Base-by-base conservation (phyloP, 495 filamentous ascomycete species). In the Hypoxylon subgilvum region DNA sequence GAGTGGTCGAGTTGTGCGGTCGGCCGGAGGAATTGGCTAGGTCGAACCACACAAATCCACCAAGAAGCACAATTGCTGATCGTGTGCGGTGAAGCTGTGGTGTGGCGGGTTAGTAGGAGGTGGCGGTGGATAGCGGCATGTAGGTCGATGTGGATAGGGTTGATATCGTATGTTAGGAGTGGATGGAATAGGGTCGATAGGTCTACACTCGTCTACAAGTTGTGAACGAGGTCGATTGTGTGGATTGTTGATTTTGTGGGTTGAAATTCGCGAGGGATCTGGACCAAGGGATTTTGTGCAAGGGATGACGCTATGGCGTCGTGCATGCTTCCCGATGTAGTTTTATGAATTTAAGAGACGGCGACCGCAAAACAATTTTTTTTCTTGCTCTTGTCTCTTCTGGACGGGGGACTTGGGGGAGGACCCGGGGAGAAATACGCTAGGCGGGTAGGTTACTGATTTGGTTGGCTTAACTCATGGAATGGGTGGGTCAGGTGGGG, bases 41-140 rank as follows among this genome's bases (percentile, higher is more conserved):
- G 51, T 62, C 58, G 58, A 48, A 56, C 58, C 58, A 62, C 58
- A n/a, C n/a, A 61, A 62, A 50, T 41, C 38, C 44, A 35, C 45
- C 42, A 39, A 45, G 41, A 58, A 58, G 54, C 45, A n/a, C n/a
- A 58, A 50, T 56, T 39, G 58, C 40, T 62, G 58, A 62, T 62
- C 51, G 45, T 56, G 46, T 56, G 51, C 45, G 58, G 58, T 62
- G 32, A 52, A 47, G 16, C 46, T 14, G 35, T n/a, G n/a, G n/a
- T n/a, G n/a, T n/a, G n/a, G n/a, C n/a, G n/a, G n/a, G n/a, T n/a
- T n/a, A n/a, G n/a, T n/a, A n/a, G n/a, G n/a, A n/a, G 17, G n/a
- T 19, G 51, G 23, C 46, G 32, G 39, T 48, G 23, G 31, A 40
- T 51, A 53, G 19, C 8, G 49, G 7, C 9, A 13, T 12, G 31